Conservation (phyloP, 306 rosid genomes). For the Psophocarpus tetragonolobus region DNA sequence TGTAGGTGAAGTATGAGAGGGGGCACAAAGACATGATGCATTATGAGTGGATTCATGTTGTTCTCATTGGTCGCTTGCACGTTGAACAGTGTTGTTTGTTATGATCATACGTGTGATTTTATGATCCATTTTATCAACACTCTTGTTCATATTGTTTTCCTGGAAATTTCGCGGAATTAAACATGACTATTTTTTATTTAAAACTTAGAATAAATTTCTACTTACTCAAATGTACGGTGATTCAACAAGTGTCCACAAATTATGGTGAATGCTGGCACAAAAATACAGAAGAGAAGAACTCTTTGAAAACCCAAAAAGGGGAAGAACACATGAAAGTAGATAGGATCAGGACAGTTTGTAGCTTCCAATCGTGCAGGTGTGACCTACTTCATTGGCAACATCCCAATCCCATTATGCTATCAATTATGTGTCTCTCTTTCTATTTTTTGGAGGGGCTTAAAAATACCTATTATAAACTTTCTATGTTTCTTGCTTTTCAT, state of each 20-base stretch:
- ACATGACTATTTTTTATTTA: not conserved
- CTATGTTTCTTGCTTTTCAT: not conserved
- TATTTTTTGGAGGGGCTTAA: too few species aligned
- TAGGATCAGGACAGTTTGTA: not conserved
- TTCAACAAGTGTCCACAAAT: not conserved
- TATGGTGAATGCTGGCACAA: not conserved
- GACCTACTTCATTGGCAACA: not conserved
- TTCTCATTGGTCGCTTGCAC: conserved; percentile 37
- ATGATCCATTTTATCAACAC: not conserved
- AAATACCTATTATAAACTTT: not conserved
- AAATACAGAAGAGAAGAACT: not conserved
- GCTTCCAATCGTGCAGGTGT: not conserved
- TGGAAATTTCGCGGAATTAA: not conserved
- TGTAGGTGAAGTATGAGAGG: conserved; percentile 7
- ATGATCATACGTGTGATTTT: conserved; percentile 20
- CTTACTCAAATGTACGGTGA: not conserved
- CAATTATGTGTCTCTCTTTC: not conserved
- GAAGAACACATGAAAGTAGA: not conserved
- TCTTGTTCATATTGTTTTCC: not conserved
- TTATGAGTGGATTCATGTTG: conserved; percentile 36
- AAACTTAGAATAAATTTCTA: not conserved
- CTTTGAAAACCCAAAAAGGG: not conserved
- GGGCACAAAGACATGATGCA: conserved; percentile 33
- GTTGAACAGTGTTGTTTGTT: conserved; percentile 34
- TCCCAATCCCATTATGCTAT: not conserved